These are phyloP conservation scores for Pythium vanterpoolii DNA, from an alignment of 352 stramenopile genomes.

Conservation along the genomic window DNA sequence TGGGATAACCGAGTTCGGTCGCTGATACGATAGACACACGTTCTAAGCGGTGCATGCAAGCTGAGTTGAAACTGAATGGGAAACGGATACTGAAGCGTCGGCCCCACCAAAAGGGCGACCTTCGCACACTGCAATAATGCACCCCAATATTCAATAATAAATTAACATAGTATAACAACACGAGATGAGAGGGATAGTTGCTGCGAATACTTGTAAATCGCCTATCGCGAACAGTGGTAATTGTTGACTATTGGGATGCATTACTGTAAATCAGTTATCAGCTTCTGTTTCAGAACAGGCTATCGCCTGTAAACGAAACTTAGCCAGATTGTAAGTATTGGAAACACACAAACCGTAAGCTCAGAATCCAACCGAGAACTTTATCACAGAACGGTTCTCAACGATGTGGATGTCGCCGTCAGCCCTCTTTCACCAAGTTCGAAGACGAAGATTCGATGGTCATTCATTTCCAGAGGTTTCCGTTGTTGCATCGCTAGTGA, in stretches of 20 bases:
- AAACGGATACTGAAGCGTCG: no score
- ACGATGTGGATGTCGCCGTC: background rate
- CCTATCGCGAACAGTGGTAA: no score
- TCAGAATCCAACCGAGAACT: background rate
- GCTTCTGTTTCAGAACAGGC: background rate
- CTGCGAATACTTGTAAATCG: no score
- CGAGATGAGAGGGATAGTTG: no score
- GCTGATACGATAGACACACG: background rate
- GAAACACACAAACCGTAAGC: no score
- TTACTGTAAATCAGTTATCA: slow-evolving; percentile 4
- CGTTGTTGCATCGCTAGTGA: slow-evolving; percentile 15
- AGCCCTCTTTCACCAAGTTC: background rate
- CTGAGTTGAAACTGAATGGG: no score
- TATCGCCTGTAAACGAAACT: background rate
- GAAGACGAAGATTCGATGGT: slow-evolving; percentile 12
- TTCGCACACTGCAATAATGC: no score
- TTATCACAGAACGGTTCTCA: background rate
- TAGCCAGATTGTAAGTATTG: no score
- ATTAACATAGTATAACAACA: no score
- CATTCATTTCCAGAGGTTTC: slow-evolving; percentile 10
- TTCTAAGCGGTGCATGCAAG: background rate
- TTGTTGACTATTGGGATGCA: no score
- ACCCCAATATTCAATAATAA: no score
- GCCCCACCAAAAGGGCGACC: no score
- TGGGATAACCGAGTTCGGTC: background rate